Percentiles rank a stretch among this genome's conserved stretches.
Conservation (phyloP, 257 asterid genomes). For the Solanum dulcamara region DNA sequence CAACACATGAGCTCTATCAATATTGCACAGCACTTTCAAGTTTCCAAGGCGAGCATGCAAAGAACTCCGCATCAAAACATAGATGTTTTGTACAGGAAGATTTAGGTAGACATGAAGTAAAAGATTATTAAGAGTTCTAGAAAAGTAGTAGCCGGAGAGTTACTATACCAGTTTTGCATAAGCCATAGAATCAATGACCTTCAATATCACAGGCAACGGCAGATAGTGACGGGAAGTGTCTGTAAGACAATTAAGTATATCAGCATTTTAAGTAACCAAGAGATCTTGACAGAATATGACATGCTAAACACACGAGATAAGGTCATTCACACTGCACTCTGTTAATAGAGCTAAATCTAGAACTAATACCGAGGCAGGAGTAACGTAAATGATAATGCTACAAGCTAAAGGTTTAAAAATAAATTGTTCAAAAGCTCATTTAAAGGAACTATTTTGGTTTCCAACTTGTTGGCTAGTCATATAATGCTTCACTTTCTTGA, state of each 20-base stretch:
- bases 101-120: background rate
- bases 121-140: background rate
- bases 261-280: background rate
- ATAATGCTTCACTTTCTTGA: background rate
- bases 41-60: background rate
- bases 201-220: slow-evolving; percentile 64
- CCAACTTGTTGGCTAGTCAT: background rate
- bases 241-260: slow-evolving; percentile 12
- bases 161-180: slow-evolving; percentile 77
- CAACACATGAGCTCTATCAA: background rate
- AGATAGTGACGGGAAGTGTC: slow-evolving; percentile 88
- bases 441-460: background rate
- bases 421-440: background rate
- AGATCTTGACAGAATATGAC: background rate
- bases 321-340: background rate
- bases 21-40: background rate
- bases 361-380: background rate
- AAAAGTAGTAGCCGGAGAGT: background rate
- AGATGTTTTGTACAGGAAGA: background rate
- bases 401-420: background rate
- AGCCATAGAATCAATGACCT: slow-evolving; percentile 90
- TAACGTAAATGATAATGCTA: background rate
- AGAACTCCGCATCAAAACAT: background rate
- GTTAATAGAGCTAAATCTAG: background rate
- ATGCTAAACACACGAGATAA: background rate